Base-by-base conservation (phyloP, 108 stramenopile species). In the Craspedostauros australis region DNA sequence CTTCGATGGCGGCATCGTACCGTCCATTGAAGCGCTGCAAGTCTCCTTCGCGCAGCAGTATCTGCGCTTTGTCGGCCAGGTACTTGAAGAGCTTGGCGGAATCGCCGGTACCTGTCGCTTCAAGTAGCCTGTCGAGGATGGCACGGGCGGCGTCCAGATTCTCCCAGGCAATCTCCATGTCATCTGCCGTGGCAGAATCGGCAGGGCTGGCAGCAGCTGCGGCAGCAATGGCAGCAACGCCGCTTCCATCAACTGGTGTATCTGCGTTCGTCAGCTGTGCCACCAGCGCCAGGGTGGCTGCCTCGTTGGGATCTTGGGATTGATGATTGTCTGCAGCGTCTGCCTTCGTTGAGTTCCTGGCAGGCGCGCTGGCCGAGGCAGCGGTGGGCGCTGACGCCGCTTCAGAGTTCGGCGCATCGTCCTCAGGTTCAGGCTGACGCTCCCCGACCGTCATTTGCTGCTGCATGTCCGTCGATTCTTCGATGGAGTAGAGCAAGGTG, bases 151-250 rank as follows among this genome's bases (percentile, higher is more conserved):
- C 52, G 26, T 93, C 91, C 2, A 93, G 47, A 62, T 93, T 88
- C 51, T 93, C 86, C 84, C 84, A 93, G 4, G 91, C 91, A 60
- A 87, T 85, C 70, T 93, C 64, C 34, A 77, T 70, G 46, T 93
- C 91, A 52, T 77, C 80, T 7, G 73, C 71, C 8, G 47, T 18
- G 21, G 68, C 75, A 5, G 46, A 56, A 20, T 36, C 58, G 8
- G 24, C 45, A 40, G n/a, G n/a, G n/a, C n/a, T n/a, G n/a, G n/a
- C n/a, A n/a, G n/a, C n/a, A n/a, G n/a, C n/a, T n/a, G n/a, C n/a
- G n/a, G n/a, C n/a, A n/a, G n/a, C n/a, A n/a, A n/a, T n/a, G n/a
- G n/a, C n/a, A n/a, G n/a, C n/a, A n/a, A n/a, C n/a, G n/a, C n/a
- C n/a, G n/a, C n/a, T n/a, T n/a, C n/a, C n/a, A n/a, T n/a, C n/a